A percentile compares a stretch with the other conserved stretches of the same genome.
Evolutionary conservation across 2,329 filamentous ascomycete species (phyloP).

Genomic region (Achaetomium macrosporum): DNA sequence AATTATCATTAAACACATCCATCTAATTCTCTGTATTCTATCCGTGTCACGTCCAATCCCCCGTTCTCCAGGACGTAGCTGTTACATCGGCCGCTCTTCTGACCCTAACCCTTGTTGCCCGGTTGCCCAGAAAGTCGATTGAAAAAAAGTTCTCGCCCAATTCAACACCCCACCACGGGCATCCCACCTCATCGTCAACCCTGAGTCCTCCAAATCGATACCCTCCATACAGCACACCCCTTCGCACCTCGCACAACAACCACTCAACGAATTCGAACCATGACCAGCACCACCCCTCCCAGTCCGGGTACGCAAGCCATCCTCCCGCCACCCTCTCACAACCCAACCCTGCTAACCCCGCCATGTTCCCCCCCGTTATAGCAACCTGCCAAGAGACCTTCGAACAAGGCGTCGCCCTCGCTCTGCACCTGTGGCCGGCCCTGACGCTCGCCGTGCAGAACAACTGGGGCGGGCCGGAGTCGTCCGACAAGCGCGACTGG

Average conservation of each 20-base stretch:
- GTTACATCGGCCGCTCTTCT: background rate
- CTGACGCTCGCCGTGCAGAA: slow-evolving; percentile 82
- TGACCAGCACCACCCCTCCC: slow-evolving; percentile 10
- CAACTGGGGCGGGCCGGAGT: slow-evolving; percentile 80
- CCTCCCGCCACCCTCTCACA: background rate
- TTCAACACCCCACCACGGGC: slow-evolving; percentile 20
- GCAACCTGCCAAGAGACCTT: slow-evolving; percentile 59
- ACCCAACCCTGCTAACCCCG: slow-evolving; percentile 1
- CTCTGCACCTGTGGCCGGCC: slow-evolving; percentile 81
- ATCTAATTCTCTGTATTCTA: too few species aligned
- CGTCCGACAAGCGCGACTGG: slow-evolving; percentile 89
- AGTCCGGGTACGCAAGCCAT: slow-evolving; percentile 13
- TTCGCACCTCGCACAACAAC: background rate
- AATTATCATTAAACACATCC: too few species aligned
- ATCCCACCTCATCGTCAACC: slow-evolving; percentile 3
- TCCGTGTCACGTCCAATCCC: too few species aligned
- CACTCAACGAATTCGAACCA: background rate
- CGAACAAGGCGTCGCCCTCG: slow-evolving; percentile 80
- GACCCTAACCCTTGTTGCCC: slow-evolving; percentile 14
- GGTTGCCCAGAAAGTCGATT: background rate
- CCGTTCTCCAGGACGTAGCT: too few species aligned
- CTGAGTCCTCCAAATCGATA: background rate
- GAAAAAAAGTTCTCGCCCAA: slow-evolving; percentile 15
- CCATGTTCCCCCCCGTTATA: slow-evolving; percentile 25
- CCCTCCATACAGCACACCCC: background rate